These are phyloP conservation scores for Boeremia exigua DNA, from an alignment of 2,329 filamentous ascomycete species.

Conservation along the genomic window DNA sequence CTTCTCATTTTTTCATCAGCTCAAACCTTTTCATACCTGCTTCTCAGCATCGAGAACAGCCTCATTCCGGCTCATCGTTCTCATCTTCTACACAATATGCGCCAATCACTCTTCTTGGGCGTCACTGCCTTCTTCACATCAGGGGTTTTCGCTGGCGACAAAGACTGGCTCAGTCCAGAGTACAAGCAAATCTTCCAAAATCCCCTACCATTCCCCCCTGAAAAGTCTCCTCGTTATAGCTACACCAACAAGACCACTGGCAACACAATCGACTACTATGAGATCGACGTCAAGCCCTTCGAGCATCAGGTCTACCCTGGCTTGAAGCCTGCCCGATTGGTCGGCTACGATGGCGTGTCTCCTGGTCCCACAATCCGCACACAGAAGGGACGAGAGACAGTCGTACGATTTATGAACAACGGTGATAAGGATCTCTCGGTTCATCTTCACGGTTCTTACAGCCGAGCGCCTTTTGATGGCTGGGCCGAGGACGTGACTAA, in stretches of 20 bases:
- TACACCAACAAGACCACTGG: constrained; percentile 45
- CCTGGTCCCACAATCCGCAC: constrained; percentile 63
- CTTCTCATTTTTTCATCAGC: not conserved
- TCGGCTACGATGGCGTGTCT: constrained; percentile 63
- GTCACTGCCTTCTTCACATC: constrained; percentile 23
- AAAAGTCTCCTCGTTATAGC: constrained; percentile 38
- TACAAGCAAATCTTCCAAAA: constrained; percentile 48
- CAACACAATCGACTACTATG: constrained; percentile 54
- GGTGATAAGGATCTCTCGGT: constrained; percentile 55
- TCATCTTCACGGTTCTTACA: constrained; percentile 63
- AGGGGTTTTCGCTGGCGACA: constrained; percentile 27
- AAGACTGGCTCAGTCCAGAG: constrained; percentile 40
- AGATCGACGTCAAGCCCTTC: constrained; percentile 54
- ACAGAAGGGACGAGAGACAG: constrained; percentile 56
- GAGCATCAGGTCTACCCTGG: constrained; percentile 53
- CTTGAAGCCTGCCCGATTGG: constrained; percentile 49
- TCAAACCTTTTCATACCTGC: constrained; percentile 18
- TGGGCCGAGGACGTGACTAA: constrained; percentile 62
- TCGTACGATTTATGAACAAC: constrained; percentile 64
- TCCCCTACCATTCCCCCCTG: constrained; percentile 55
- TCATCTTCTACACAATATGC: constrained; percentile 18
- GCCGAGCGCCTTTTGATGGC: constrained; percentile 57
- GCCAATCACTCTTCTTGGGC: constrained; percentile 19
- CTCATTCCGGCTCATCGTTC: constrained; percentile 1
- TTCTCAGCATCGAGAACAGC: constrained; percentile 8